phyloP scores from a whole-genome alignment of 208 protist species.

The Crithidia mellificae region DNA sequence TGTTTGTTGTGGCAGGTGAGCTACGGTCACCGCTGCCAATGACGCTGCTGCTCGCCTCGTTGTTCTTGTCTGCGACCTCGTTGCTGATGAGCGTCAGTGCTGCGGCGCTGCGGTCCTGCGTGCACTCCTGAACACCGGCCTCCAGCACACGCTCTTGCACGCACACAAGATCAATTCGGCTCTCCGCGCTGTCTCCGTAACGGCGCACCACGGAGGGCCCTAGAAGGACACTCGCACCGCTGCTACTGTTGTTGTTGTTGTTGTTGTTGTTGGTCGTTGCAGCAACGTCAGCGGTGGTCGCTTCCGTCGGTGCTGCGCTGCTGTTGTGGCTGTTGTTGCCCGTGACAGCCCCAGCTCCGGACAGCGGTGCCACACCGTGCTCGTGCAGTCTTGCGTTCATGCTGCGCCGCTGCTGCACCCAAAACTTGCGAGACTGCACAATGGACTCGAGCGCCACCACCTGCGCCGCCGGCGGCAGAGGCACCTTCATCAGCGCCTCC shows the following conservation, averaged over 20 bases:
- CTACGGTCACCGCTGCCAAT: not conserved
- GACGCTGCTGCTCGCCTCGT: not conserved
- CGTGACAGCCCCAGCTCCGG: not conserved
- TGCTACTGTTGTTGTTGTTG: constrained; percentile 1
- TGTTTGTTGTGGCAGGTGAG: not conserved
- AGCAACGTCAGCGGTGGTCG: not conserved
- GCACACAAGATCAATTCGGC: constrained; percentile 70
- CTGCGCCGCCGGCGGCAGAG: constrained; percentile 56
- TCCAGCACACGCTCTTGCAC: constrained; percentile 41
- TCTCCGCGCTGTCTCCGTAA: constrained; percentile 48
- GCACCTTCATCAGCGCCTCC: constrained; percentile 52
- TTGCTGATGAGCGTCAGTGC: constrained; percentile 24
- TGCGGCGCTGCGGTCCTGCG: constrained; percentile 48
- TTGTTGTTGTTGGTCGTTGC: too few species aligned
- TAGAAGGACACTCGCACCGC: not conserved
- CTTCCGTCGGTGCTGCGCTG: not conserved
- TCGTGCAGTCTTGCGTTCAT: constrained; percentile 16
- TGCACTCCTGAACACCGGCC: constrained; percentile 45
- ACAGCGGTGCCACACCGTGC: constrained; percentile 10
- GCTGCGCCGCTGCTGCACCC: constrained; percentile 32
- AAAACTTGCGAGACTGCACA: constrained; percentile 50
- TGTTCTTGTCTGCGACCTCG: too few species aligned
- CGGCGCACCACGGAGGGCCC: constrained; percentile 33
- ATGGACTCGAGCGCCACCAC: constrained; percentile 66
- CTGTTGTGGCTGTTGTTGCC: not conserved